Base-by-base conservation (phyloP, 805 yeast genomes). In the Metschnikowia amazonensis region DNA sequence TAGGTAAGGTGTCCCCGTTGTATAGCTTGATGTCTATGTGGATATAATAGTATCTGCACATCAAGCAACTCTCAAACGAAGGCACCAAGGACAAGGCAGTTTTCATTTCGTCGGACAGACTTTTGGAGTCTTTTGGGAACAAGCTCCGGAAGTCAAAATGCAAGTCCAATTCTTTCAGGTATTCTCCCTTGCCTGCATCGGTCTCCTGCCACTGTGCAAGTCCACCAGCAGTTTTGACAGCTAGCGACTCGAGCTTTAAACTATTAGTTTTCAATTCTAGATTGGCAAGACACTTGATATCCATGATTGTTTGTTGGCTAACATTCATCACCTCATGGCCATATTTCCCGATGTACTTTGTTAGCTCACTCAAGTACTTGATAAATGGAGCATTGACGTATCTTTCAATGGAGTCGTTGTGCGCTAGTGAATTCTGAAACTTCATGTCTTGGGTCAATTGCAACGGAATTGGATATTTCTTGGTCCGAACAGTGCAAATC, bases 61-160 rank as follows among this genome's bases (percentile, higher is more conserved):
- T 45, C 16, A 62, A 55, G 39, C 67, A 62, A 32, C 63, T 60
- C 43, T 63, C 65, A 46, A 61, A 62, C 11, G 57, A 52, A 9
- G 67, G 67, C 13, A 63, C 63, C 21, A 63, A 43, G 21, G 51
- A 46, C 37, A 55, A 47, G 4, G 55, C 59, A 11, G 50, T 49
- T n/a, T 36, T 41, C 37, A 46, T 13, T 13, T 60, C 60, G 21
- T 47, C 52, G 5, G 43, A 36, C 16, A 45, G 48, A 3, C 46
- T 36, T 29, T 42, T 42, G 13, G 45, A 29, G 20, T 50, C 54
- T 29, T 45, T 50, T 1, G 45, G 31, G 35, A 47, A 49, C 13
- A 52, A 42, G 25, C 45, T 42, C 18, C 44, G 42, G 21, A 57
- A 32, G 38, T 59, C 58, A 7, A 48, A 24, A 11, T 14, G 30